Percentiles rank a stretch among this genome's conserved stretches.
Evolutionary conservation across 2,329 filamentous ascomycete genomes (phyloP).

Genomic region (Fusarium chaquense): DNA sequence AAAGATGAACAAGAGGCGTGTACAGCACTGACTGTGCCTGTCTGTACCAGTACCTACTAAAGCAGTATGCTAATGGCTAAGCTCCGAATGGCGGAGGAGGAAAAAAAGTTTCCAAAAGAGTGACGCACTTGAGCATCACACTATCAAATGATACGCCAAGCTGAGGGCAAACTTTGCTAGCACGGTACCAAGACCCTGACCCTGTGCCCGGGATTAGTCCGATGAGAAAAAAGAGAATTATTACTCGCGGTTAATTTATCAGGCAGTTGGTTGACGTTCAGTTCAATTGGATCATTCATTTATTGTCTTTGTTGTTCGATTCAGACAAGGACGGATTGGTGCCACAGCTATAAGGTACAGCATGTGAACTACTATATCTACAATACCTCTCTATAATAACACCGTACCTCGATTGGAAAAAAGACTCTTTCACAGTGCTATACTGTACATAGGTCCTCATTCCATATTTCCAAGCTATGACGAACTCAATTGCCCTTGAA

Average conservation of each 20-base stretch:
- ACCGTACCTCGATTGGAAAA: not conserved
- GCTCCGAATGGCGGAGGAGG: constrained; percentile 16
- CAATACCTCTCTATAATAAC: not conserved
- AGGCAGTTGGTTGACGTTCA: not conserved
- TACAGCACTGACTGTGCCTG: too few species aligned
- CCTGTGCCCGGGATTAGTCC: constrained; percentile 12
- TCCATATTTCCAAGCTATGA: constrained; percentile 7
- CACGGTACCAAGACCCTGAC: not conserved
- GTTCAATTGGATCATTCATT: not conserved
- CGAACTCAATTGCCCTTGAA: constrained; percentile 8
- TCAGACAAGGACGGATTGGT: not conserved
- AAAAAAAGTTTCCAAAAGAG: constrained; percentile 20
- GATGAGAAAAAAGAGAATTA: constrained; percentile 1
- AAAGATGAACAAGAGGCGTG: not conserved
- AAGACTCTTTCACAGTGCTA: not conserved
- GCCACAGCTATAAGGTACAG: not conserved
- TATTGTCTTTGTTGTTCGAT: not conserved
- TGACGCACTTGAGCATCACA: constrained; percentile 7
- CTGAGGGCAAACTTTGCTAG: constrained; percentile 14
- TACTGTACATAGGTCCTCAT: not conserved
- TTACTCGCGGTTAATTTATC: constrained; percentile 2
- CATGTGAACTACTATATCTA: not conserved
- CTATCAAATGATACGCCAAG: constrained; percentile 11
- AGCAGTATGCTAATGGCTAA: constrained; percentile 10
- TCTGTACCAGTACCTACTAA: not conserved